Evolutionary conservation across 2,329 filamentous ascomycete species (phyloP).

Genomic region (Colletotrichum australisinense): DNA sequence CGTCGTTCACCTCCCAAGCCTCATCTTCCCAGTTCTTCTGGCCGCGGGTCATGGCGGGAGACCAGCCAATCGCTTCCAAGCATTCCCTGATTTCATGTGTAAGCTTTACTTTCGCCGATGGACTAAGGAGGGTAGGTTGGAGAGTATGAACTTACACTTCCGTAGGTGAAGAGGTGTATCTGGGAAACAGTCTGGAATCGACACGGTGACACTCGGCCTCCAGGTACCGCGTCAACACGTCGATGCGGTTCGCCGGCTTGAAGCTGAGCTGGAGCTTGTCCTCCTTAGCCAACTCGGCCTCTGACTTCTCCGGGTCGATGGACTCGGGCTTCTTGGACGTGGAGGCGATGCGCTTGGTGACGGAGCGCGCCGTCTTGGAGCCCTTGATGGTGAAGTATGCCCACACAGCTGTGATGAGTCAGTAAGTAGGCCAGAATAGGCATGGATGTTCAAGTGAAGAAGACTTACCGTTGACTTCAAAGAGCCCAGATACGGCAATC

Average conservation of each 20-base stretch:
- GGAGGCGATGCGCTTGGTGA: constrained; percentile 28
- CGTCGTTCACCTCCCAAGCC: constrained; percentile 28
- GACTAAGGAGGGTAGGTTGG: too few species aligned
- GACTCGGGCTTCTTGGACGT: constrained; percentile 29
- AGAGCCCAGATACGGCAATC: constrained; percentile 26
- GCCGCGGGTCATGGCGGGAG: constrained; percentile 1
- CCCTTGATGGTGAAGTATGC: constrained; percentile 34
- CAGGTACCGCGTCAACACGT: constrained; percentile 24
- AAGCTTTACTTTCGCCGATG: neutral
- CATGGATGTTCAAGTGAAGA: too few species aligned
- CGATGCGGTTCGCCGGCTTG: constrained; percentile 19
- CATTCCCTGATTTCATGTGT: constrained; percentile 9
- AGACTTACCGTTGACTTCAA: constrained; percentile 31
- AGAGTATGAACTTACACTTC: neutral
- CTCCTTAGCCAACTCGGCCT: constrained; percentile 31
- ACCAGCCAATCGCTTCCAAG: constrained; percentile 30
- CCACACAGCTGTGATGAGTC: constrained; percentile 10
- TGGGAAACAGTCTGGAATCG: constrained; percentile 22
- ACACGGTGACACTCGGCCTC: constrained; percentile 30
- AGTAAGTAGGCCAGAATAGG: neutral
- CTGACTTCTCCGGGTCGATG: constrained; percentile 22
- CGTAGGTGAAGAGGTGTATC: constrained; percentile 25
- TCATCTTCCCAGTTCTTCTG: constrained; percentile 34
- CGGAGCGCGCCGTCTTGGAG: constrained; percentile 30
- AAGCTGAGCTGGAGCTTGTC: constrained; percentile 28